Evolutionary conservation across 306 rosid genomes (phyloP).

Genomic region (Quercus engelmannii): DNA sequence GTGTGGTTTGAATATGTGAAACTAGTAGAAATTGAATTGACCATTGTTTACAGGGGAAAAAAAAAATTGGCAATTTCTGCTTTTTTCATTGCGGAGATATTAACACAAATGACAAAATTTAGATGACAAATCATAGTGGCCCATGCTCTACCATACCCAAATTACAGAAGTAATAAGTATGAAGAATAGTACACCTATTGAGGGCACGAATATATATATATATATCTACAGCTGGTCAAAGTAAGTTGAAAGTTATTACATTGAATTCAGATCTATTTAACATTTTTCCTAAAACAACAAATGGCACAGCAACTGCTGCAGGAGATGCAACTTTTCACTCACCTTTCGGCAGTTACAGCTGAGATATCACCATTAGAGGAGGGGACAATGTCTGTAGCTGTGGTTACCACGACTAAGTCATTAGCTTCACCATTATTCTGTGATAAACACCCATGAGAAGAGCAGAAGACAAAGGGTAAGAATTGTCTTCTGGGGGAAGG

Average conservation of each 20-base stretch:
- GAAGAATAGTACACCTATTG: neutral
- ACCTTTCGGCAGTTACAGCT: conserved; percentile 8
- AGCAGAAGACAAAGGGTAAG: neutral
- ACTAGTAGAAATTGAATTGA: too few species aligned
- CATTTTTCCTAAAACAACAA: neutral
- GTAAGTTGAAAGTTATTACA: neutral
- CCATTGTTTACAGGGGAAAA: neutral
- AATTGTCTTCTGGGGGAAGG: neutral
- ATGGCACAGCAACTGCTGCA: neutral
- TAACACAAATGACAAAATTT: too few species aligned
- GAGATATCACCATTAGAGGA: conserved; percentile 20
- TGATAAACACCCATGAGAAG: neutral
- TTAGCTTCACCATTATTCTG: conserved; percentile 29
- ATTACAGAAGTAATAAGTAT: neutral
- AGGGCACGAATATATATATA: neutral
- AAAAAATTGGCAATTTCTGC: too few species aligned
- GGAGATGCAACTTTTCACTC: neutral
- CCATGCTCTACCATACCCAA: neutral
- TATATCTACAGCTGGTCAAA: conserved; percentile 8
- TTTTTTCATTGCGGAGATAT: too few species aligned
- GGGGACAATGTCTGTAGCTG: neutral
- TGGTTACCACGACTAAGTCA: conserved; percentile 16
- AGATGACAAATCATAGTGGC: too few species aligned
- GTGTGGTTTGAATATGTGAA: too few species aligned
- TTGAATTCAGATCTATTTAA: neutral